Conservation (phyloP, 129 eudicot genomes). For the Lactuca saligna region DNA sequence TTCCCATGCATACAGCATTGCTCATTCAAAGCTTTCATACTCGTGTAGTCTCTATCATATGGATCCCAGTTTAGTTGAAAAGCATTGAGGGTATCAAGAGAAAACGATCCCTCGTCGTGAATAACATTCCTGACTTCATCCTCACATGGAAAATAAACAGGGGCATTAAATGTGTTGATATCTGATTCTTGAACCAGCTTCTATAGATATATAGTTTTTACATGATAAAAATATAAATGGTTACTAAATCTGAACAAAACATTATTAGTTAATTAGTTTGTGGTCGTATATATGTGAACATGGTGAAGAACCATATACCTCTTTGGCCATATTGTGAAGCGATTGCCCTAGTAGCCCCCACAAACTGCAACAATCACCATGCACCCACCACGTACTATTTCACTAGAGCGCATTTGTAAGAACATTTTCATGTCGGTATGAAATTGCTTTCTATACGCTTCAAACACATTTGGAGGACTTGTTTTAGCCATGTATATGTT, state of each 20-base stretch:
- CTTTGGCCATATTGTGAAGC: slow-evolving; percentile 17
- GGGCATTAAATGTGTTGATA: slow-evolving; percentile 32
- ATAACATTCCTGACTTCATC: slow-evolving; percentile 34
- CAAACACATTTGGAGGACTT: slow-evolving; percentile 39
- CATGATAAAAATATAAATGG: background rate
- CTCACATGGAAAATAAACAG: slow-evolving; percentile 25
- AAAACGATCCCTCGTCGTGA: slow-evolving; percentile 30
- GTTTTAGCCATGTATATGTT: slow-evolving; percentile 36
- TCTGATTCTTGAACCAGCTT: slow-evolving; percentile 22
- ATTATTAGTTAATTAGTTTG: background rate
- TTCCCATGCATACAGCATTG: background rate
- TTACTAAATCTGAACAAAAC: background rate
- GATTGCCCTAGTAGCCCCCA: slow-evolving; percentile 22
- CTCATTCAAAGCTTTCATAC: background rate
- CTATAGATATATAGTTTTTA: background rate
- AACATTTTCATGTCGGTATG: slow-evolving; percentile 28
- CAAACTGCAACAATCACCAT: slow-evolving; percentile 15
- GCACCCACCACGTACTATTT: slow-evolving; percentile 26
- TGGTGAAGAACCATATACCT: slow-evolving; percentile 16
- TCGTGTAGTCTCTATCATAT: background rate
- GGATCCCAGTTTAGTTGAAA: slow-evolving; percentile 15
- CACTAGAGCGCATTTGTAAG: slow-evolving; percentile 19
- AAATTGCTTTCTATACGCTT: slow-evolving; percentile 38
- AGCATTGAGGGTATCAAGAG: slow-evolving; percentile 17
- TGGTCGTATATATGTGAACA: background rate